Evolutionary conservation across 306 rosid species (phyloP).

Genomic region (Prunus davidiana): DNA sequence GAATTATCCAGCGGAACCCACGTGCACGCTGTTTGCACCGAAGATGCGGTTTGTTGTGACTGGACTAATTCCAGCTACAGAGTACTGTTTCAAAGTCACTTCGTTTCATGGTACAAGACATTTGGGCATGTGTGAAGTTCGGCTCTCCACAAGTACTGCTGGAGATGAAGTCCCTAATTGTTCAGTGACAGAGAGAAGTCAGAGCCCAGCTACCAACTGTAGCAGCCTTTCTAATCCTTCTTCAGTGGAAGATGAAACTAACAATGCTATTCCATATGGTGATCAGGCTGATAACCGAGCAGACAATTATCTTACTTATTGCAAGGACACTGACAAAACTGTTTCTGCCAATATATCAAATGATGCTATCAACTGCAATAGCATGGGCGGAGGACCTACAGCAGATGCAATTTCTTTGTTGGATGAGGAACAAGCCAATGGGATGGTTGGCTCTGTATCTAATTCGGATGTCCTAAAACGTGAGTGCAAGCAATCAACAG

Average conservation of each 20-base stretch:
- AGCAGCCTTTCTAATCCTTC: constrained; percentile 96
- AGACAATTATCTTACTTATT: constrained; percentile 44
- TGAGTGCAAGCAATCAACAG: constrained; percentile 45
- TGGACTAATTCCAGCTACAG: constrained; percentile 65
- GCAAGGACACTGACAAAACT: constrained; percentile 49
- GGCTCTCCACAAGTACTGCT: constrained; percentile 49
- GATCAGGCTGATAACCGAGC: constrained; percentile 58
- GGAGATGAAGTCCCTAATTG: constrained; percentile 58
- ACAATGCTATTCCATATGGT: constrained; percentile 56
- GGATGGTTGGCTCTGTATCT: constrained; percentile 33
- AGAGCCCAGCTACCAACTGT: constrained; percentile 79
- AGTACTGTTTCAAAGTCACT: constrained; percentile 67
- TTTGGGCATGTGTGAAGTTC: constrained; percentile 49
- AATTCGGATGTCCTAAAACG: constrained; percentile 41
- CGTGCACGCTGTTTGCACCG: constrained; percentile 43
- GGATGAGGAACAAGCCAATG: constrained; percentile 46
- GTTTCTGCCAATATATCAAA: constrained; percentile 40
- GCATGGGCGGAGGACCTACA: constrained; percentile 32
- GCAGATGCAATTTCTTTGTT: constrained; percentile 52
- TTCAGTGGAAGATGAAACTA: constrained; percentile 91
- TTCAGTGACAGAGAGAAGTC: constrained; percentile 70
- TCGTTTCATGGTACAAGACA: constrained; percentile 38
- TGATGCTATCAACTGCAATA: constrained; percentile 44
- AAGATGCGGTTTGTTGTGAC: constrained; percentile 49
- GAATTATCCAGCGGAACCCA: constrained; percentile 60